These are phyloP conservation scores for Dendrocalamus sinicus DNA, from an alignment of 176 grass and related monocot genomes.

Conservation along the genomic window DNA sequence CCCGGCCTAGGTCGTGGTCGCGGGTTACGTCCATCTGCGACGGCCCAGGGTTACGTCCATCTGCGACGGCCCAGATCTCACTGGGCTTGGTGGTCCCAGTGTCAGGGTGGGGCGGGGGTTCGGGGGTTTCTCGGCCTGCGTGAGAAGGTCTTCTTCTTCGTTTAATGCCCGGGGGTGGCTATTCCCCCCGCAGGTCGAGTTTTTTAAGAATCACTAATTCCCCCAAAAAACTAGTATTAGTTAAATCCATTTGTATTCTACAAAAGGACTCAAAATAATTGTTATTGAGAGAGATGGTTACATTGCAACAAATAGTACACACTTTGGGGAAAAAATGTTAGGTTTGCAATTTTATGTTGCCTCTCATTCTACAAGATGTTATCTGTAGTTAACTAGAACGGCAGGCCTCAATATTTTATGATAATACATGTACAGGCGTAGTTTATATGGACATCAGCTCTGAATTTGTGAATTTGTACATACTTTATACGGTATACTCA, in stretches of 20 bases:
- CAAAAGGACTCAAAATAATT: neutral
- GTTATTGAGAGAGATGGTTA: neutral
- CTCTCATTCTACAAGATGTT: conserved; percentile 1
- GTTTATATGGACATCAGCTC: conserved; percentile 20
- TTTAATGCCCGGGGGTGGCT: too few relatives aligned
- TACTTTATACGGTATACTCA: neutral
- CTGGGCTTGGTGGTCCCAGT: too few relatives aligned
- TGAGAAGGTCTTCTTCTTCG: too few relatives aligned
- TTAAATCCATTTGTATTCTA: neutral
- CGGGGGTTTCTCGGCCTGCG: too few relatives aligned
- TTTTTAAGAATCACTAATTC: neutral
- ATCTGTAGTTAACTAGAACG: conserved; percentile 3
- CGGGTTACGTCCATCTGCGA: too few relatives aligned
- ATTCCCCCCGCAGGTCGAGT: too few relatives aligned
- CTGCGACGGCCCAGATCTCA: too few relatives aligned
- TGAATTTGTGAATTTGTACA: conserved; percentile 4
- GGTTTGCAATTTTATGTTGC: neutral
- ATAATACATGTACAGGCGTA: neutral
- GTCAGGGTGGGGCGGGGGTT: too few relatives aligned
- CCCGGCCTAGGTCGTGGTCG: too few relatives aligned
- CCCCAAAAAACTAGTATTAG: neutral
- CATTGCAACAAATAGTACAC: conserved; percentile 12
- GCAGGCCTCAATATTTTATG: neutral
- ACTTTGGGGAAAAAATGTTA: neutral
- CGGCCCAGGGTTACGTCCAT: too few relatives aligned